A percentile compares a stretch with the other conserved stretches of the same genome.
phyloP scores from a whole-genome alignment of 208 protist species.

The Trypanosoma mega region DNA sequence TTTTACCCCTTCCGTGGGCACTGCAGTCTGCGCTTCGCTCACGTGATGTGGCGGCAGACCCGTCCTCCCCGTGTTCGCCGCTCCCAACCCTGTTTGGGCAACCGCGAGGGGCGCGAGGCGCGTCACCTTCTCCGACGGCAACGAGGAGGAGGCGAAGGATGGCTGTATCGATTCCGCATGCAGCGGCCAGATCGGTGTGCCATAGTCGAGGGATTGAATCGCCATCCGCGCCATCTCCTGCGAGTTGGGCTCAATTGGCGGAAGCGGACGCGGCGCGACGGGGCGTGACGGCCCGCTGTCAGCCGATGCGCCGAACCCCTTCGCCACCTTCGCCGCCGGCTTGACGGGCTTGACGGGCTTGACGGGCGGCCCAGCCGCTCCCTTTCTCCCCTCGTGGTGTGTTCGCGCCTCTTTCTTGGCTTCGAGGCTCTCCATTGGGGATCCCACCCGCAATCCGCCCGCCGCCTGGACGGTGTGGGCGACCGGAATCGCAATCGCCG shows the following conservation, averaged over 20 bases:
- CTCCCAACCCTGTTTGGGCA: not conserved
- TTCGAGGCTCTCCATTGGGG: no score
- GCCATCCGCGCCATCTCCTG: constrained; percentile 21
- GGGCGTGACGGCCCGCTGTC: not conserved
- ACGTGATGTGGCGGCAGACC: no score
- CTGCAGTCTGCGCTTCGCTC: no score
- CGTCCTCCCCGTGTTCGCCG: not conserved
- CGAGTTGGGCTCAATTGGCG: not conserved
- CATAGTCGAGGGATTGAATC: constrained; percentile 28
- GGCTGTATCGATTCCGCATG: not conserved
- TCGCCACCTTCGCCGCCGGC: no score
- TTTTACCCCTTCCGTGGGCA: no score
- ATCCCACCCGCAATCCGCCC: no score
- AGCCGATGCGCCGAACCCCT: no score
- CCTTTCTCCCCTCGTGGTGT: no score
- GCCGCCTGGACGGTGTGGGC: no score
- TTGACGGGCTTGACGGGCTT: no score
- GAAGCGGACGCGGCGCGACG: not conserved
- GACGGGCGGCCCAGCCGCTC: no score
- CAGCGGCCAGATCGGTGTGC: not conserved
- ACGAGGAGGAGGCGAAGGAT: not conserved
- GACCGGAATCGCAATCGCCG: not conserved
- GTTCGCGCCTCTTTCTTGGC: no score
- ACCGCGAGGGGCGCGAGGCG: not conserved
- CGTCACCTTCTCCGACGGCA: not conserved